Conservation (phyloP, 1,139 yeast genomes). For the Wickerhamiella pararugosa region DNA sequence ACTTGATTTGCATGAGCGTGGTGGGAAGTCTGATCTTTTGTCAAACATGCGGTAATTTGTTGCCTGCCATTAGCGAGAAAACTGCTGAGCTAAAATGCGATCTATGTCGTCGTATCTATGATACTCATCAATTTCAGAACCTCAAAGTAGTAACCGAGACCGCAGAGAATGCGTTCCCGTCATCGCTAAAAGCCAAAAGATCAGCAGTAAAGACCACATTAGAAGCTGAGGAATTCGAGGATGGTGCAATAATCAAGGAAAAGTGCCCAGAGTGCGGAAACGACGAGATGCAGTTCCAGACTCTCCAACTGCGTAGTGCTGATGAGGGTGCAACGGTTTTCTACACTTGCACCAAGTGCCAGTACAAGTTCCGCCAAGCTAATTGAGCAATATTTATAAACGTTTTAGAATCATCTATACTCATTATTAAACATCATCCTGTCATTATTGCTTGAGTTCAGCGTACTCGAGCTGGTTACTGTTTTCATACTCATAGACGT, state of each 20-base stretch:
- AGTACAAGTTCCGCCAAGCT: constrained; percentile 58
- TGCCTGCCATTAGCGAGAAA: constrained; percentile 47
- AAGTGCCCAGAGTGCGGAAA: constrained; percentile 96
- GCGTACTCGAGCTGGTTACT: constrained; percentile 76
- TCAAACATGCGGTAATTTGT: constrained; percentile 78
- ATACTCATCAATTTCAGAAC: constrained; percentile 41
- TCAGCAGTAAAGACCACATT: constrained; percentile 82
- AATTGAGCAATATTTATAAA: constrained; percentile 7
- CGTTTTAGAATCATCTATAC: neutral
- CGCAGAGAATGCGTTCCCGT: constrained; percentile 85
- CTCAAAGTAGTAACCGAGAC: constrained; percentile 78
- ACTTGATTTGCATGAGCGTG: constrained; percentile 47
- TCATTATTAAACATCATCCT: neutral
- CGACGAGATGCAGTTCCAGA: constrained; percentile 96
- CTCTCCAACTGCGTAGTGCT: constrained; percentile 89
- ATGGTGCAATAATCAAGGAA: constrained; percentile 92
- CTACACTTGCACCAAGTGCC: constrained; percentile 88
- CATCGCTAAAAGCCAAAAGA: constrained; percentile 59
- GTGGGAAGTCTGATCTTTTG: constrained; percentile 93
- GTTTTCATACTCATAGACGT: constrained; percentile 93
- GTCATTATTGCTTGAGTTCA: constrained; percentile 16
- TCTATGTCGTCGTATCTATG: constrained; percentile 50
- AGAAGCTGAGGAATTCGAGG: constrained; percentile 65
- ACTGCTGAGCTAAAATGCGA: constrained; percentile 37
- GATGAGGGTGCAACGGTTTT: constrained; percentile 79